Evolutionary conservation across 768 basidiomycete genomes (phyloP), one percentile per base, ranked within the genome.

Genomic region (Leccinum barrowsii): DNA sequence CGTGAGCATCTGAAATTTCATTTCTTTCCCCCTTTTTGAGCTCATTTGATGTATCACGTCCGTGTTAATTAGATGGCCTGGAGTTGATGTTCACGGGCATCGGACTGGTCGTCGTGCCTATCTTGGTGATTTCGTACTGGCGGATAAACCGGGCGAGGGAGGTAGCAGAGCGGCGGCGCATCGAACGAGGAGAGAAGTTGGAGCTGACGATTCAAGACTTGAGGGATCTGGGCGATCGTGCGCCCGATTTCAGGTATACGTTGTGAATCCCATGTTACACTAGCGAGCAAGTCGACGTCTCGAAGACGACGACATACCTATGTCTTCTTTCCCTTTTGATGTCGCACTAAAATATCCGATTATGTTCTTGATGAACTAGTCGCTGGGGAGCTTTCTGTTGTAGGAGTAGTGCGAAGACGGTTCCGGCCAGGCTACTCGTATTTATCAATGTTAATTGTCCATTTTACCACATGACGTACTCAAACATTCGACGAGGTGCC

Each of bases 81-180:
- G 85, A 86, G 68, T 73, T 89, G 21, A 85, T 85, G 84, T 86
- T 88, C 57, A 78, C 87, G 19, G 82, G 82, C 4, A 84, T 90
- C 32, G 86, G 87, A 0, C 73, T 87, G 63, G 74, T 87, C 7
- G 66, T 70, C 28, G 63, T 84, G 1, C 82, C 83, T 0, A 70
- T 81, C 22, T 74, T 79, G 11, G 76, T 82, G 5, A 35, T 85
- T 6, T 48, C 70, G 2, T 89, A 89, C 66, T 78, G 54, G 37
- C 76, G 76, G 40, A 85, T 87, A 71, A 89, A 89, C 67, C 66
- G 70, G 10, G 70, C 72, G 56, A 75, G 86, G 35, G 86, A 86
- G 6, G 50, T 44, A 13, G 63, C 52, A 3, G 26, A n/a, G 24
- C 57, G 37, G 15, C 54, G 50, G 26, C 64, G 59, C 12, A 2